These are phyloP conservation scores for Neurospora sp. DNA, from an alignment of 495 filamentous ascomycete species.

Conservation along the genomic window DNA sequence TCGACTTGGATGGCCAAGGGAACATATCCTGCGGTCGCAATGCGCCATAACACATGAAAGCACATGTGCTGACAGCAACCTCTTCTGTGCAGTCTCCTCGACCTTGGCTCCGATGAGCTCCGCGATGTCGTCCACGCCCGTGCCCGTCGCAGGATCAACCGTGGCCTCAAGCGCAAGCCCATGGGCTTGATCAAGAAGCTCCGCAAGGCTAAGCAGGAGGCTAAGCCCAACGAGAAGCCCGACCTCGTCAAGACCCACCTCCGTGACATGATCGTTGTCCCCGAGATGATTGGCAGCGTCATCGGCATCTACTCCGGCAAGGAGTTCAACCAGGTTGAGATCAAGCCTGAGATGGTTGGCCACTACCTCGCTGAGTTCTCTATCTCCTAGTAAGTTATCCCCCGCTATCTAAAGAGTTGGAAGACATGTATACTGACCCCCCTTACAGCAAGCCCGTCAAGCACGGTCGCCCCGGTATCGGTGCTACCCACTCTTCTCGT, in stretches of 20 bases:
- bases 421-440: slow-evolving; percentile 27
- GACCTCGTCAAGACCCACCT: slow-evolving; percentile 98
- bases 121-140: slow-evolving; percentile 98
- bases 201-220: slow-evolving; percentile 99
- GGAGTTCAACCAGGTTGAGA: slow-evolving; percentile 99
- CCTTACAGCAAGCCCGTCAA: slow-evolving; percentile 89
- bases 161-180: slow-evolving; percentile 97
- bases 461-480: slow-evolving; percentile 99
- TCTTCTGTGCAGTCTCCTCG: slow-evolving; percentile 56
- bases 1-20: neutral
- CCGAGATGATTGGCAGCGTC: slow-evolving; percentile 97
- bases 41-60: neutral
- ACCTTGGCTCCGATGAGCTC: slow-evolving; percentile 96
- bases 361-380: slow-evolving; percentile 99
- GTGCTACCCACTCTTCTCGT: slow-evolving; percentile 99
- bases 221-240: slow-evolving; percentile 98
- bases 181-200: slow-evolving; percentile 99
- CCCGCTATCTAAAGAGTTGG: neutral
- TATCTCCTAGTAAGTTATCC: slow-evolving; percentile 84
- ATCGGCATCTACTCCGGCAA: slow-evolving; percentile 99
- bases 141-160: slow-evolving; percentile 97
- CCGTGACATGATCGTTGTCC: slow-evolving; percentile 98
- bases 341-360: slow-evolving; percentile 99
- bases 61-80: slow-evolving; percentile 10
- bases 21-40: neutral